These are phyloP conservation scores for Ambrosia hybrid DNA, from an alignment of 140 eudicot genomes.

Conservation along the genomic window DNA sequence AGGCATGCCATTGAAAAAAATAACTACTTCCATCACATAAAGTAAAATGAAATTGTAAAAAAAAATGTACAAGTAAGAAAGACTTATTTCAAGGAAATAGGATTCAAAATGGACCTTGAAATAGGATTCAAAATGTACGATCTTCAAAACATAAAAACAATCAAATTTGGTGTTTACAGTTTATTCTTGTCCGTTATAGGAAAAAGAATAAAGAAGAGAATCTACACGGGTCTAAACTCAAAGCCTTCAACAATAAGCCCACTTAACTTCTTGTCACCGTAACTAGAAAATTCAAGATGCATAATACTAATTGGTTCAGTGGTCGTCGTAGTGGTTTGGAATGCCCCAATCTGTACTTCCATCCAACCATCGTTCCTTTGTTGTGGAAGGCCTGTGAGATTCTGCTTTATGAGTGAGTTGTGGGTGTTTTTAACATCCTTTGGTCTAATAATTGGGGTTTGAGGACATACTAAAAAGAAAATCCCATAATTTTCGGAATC, in stretches of 20 bases:
- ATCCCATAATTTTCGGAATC: not conserved
- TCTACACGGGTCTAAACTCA: slow-evolving; percentile 14
- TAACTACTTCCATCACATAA: too few relatives aligned
- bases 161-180: too few relatives aligned
- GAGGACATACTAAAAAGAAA: slow-evolving; percentile 9
- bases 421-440: not conserved
- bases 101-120: too few relatives aligned
- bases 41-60: too few relatives aligned
- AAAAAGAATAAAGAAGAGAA: not conserved
- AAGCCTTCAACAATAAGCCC: slow-evolving; percentile 9
- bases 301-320: not conserved
- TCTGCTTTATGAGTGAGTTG: not conserved
- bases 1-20: too few relatives aligned
- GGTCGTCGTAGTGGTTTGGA: not conserved
- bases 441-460: slow-evolving; percentile 9
- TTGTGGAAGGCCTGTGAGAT: not conserved
- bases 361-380: slow-evolving; percentile 9
- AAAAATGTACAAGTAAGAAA: too few relatives aligned
- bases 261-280: not conserved
- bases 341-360: slow-evolving; percentile 17
- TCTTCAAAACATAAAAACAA: too few relatives aligned
- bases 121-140: too few relatives aligned
- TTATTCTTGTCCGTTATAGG: too few relatives aligned
- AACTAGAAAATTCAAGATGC: not conserved
- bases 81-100: too few relatives aligned